phyloP scores from a whole-genome alignment of 1,284 basidiomycete species.

The Bjerkandera adusta region DNA sequence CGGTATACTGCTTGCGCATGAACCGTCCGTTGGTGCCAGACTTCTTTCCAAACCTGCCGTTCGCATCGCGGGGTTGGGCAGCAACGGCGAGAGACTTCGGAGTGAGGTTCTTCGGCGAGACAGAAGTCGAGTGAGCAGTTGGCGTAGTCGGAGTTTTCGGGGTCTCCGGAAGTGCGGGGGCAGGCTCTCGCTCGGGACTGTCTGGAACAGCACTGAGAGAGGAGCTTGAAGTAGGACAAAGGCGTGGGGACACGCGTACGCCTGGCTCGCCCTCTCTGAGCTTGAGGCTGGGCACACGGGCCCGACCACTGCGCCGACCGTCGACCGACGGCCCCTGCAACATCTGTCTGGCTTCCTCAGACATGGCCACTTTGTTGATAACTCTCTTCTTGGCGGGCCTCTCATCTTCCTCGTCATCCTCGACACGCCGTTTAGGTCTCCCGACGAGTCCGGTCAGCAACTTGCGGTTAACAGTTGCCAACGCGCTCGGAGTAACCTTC shows the following conservation, averaged over 20 bases:
- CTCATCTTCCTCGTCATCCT: constrained; percentile 34
- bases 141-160: constrained; percentile 5
- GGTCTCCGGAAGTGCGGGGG: constrained; percentile 2
- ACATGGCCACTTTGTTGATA: constrained; percentile 35
- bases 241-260: constrained; percentile 16
- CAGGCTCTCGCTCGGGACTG: constrained; percentile 3
- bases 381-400: constrained; percentile 39
- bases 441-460: constrained; percentile 37
- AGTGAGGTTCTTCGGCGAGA: constrained; percentile 25
- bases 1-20: constrained; percentile 36
- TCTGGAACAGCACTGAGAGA: constrained; percentile 2
- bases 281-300: constrained; percentile 33
- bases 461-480: constrained; percentile 53
- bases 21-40: constrained; percentile 48
- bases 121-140: not conserved
- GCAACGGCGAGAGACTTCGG: constrained; percentile 49
- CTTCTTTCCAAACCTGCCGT: constrained; percentile 52
- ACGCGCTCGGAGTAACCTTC: constrained; percentile 37
- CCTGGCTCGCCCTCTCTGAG: constrained; percentile 30
- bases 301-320: constrained; percentile 31
- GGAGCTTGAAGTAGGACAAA: constrained; percentile 5
- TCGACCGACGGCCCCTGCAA: constrained; percentile 11
- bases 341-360: constrained; percentile 27
- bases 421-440: constrained; percentile 29
- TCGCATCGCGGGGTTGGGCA: constrained; percentile 45